Conservation (phyloP, 2,329 filamentous ascomycete species). For the Pseudohalonectria lignicola region DNA sequence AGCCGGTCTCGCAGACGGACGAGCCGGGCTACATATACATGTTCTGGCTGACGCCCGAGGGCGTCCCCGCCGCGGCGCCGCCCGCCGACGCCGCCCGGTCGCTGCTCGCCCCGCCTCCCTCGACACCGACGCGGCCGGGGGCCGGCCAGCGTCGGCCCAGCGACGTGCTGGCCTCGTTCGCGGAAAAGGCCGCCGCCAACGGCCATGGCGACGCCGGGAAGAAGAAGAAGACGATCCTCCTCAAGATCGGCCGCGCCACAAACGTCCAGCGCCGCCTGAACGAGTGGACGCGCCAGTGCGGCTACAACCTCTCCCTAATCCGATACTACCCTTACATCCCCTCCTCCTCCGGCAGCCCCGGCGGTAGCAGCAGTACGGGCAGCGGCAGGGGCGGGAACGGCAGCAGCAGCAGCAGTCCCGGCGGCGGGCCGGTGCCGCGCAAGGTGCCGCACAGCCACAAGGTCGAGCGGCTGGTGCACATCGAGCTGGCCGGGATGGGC, state of each 20-base stretch:
- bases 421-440: constrained; percentile 27
- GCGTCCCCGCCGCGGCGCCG: constrained; percentile 34
- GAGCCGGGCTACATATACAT: constrained; percentile 96
- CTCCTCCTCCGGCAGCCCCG: constrained; percentile 16
- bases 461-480: constrained; percentile 81
- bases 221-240: constrained; percentile 49
- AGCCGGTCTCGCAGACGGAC: constrained; percentile 64
- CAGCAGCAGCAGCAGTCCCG: constrained; percentile 5
- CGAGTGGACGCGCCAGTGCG: constrained; percentile 90
- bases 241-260: constrained; percentile 56
- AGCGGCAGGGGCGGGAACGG: not conserved
- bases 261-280: constrained; percentile 89
- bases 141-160: constrained; percentile 35
- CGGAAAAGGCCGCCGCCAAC: constrained; percentile 13
- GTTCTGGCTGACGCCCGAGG: constrained; percentile 81
- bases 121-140: constrained; percentile 20
- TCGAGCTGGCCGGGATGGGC: constrained; percentile 64
- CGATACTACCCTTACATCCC: constrained; percentile 82
- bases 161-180: constrained; percentile 43
- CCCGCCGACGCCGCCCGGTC: constrained; percentile 48
- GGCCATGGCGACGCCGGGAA: constrained; percentile 7
- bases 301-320: constrained; percentile 76
- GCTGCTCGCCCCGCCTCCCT: constrained; percentile 39
- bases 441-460: constrained; percentile 80
- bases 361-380: too few relatives aligned